Base-by-base conservation (phyloP, 2,329 filamentous ascomycete genomes). In the Chaetomiaceae sp. region DNA sequence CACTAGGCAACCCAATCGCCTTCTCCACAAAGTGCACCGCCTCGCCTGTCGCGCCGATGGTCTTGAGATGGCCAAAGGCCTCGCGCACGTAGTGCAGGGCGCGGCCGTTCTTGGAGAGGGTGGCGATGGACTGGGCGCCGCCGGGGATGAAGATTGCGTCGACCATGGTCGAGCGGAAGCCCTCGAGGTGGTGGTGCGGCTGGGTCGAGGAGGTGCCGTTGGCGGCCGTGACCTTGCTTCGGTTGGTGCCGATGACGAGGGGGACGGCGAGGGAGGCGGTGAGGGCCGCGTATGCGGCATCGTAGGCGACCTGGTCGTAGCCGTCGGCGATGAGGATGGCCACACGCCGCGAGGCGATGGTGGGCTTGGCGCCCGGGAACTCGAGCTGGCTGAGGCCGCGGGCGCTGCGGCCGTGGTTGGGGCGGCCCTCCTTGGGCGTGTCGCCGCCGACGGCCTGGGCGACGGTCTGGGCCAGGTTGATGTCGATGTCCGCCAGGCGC, bases 11-110 rank as follows among this genome's bases (percentile, higher is more conserved):
- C 5, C 70, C 69, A 15, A 81, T 66, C 0, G 77, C 75, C 34
- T 69, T 64, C 17, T 74, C 65, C 25, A 92, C 75, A 37, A 92
- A 72, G 3, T 81, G 73, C 0, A 89, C 81, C 0, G 77, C 88
- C 65, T 91, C 87, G 0, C 87, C 88, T 0, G 85, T 87, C 0
- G 85, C 89, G 2, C 83, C 89, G 22, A 94, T 87, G 2, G 87
- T 74, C 75, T 94, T 94, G 47, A 91, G 75, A 59, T 94, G 89
- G 0, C 88, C 88, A 61, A 92, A 94, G 0, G 88, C 85, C 68
- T 94, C 89, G 2, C 86, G 80, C 4, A 92, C 72, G 81, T 86
- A 94, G 72, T 92, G 85, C 1, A 87, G 65, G 0, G 87, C 87
- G 17, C 88, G 84, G 0, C 89, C 88, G 56, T 79, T 89, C 72